Evolutionary conservation across 192 early-diverging fungal genomes (phyloP).

Genomic region (Backusella liffmaniae): DNA sequence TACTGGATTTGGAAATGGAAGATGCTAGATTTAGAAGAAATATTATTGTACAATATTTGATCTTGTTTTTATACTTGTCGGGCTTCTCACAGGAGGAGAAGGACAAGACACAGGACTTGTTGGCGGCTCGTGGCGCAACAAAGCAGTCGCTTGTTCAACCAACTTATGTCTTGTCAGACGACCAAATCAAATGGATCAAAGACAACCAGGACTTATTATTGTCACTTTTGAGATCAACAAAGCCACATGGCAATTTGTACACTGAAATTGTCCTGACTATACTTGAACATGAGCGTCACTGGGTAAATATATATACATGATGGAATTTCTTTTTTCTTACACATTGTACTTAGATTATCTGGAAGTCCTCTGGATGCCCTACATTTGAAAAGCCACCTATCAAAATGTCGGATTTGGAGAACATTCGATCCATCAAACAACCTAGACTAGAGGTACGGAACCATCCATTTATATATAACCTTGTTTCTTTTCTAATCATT

Average conservation of each 20-base stretch:
- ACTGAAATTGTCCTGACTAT: conserved; percentile 64
- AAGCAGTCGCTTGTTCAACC: conserved; percentile 42
- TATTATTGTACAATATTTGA: conserved; percentile 83
- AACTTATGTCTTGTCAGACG: conserved; percentile 12
- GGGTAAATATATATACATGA: conserved; percentile 47
- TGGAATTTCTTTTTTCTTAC: background rate
- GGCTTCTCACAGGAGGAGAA: conserved; percentile 47
- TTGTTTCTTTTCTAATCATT: no score
- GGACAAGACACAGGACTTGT: conserved; percentile 43
- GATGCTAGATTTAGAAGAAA: conserved; percentile 85
- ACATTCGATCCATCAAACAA: conserved; percentile 7
- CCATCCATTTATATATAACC: background rate
- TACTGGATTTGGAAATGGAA: conserved; percentile 73
- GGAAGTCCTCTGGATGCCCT: conserved; percentile 80
- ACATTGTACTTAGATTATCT: conserved; percentile 51
- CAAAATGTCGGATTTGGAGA: conserved; percentile 40
- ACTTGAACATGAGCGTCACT: conserved; percentile 70
- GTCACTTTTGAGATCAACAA: conserved; percentile 49
- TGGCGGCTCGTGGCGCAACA: conserved; percentile 56
- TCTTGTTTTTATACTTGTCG: conserved; percentile 77
- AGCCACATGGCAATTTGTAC: conserved; percentile 62
- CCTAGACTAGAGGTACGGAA: conserved; percentile 13
- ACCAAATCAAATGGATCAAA: conserved; percentile 51
- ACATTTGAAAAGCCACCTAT: conserved; percentile 61
- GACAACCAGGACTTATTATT: conserved; percentile 46